These are phyloP conservation scores for Ceratocystis harringtonii DNA, from an alignment of 2,329 filamentous ascomycete genomes.

Conservation along the genomic window DNA sequence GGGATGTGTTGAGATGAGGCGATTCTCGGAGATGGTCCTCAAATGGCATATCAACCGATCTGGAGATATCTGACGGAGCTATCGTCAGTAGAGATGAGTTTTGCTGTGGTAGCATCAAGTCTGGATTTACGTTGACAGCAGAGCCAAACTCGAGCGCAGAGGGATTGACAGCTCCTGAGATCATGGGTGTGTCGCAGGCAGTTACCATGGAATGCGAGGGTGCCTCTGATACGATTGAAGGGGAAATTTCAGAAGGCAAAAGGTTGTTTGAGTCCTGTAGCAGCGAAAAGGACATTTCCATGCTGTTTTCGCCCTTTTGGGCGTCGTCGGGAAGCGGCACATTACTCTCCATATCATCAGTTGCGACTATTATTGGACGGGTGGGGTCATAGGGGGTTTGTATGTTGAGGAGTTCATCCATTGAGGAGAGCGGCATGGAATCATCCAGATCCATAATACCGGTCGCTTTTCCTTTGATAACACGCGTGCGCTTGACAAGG, in stretches of 20 bases:
- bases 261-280: conserved; percentile 1
- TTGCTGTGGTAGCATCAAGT: conserved; percentile 11
- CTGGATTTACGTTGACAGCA: neutral
- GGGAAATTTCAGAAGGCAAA: conserved; percentile 1
- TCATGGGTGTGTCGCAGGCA: conserved; percentile 4
- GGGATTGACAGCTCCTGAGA: conserved; percentile 17
- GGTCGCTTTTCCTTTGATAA: conserved; percentile 1
- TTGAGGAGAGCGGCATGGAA: conserved; percentile 11
- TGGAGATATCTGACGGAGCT: conserved; percentile 28
- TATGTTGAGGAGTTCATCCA: conserved; percentile 13
- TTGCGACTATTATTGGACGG: conserved; percentile 14
- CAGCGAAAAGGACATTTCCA: conserved; percentile 6
- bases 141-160: conserved; percentile 24
- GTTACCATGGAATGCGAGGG: conserved; percentile 20
- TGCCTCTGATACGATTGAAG: conserved; percentile 22
- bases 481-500: conserved; percentile 14
- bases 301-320: neutral
- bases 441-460: conserved; percentile 14
- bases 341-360: conserved; percentile 9
- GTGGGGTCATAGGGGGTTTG: conserved; percentile 16
- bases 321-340: neutral
- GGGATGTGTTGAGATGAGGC: conserved; percentile 13
- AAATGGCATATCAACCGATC: conserved; percentile 20
- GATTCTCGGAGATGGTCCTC: conserved; percentile 8
- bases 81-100: conserved; percentile 21